phyloP scores from a whole-genome alignment of 352 stramenopile species.

The Aphanomyces astaci region DNA sequence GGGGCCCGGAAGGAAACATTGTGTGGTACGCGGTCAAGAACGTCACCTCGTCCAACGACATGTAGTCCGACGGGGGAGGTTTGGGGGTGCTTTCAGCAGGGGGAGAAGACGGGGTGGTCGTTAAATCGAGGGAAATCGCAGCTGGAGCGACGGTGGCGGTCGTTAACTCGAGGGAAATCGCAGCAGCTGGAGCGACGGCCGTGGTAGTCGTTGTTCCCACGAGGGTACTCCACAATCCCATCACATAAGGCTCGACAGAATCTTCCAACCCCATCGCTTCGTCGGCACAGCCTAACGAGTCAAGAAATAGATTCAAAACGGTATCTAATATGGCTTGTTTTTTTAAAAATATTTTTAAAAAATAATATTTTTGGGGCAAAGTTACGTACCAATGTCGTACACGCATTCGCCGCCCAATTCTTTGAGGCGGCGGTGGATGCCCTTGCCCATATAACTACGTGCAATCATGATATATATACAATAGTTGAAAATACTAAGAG shows the following conservation, averaged over 20 bases:
- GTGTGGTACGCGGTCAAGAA: slow-evolving; percentile 48
- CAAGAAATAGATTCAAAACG: slow-evolving; percentile 9
- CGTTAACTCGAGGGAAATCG: background rate
- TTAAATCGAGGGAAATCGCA: background rate
- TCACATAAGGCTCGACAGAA: slow-evolving; percentile 89
- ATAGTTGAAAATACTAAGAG: background rate
- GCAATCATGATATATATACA: no score
- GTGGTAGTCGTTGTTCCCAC: slow-evolving; percentile 10
- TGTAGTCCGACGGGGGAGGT: background rate
- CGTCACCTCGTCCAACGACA: background rate
- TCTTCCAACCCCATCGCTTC: slow-evolving; percentile 92
- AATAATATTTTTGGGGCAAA: no score
- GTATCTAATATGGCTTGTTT: background rate
- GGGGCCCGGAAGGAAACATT: slow-evolving; percentile 43
- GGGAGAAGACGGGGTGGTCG: no score
- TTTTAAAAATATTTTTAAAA: no score
- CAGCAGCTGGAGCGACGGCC: background rate
- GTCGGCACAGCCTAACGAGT: slow-evolving; percentile 84
- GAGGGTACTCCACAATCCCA: slow-evolving; percentile 46
- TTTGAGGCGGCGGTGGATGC: slow-evolving; percentile 81
- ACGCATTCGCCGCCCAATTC: slow-evolving; percentile 83
- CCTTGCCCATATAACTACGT: slow-evolving; percentile 77
- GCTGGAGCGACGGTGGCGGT: background rate
- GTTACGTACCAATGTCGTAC: slow-evolving; percentile 54
- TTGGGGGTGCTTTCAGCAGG: no score